Conservation (phyloP, 768 basidiomycete species). For the Leccinellum rugosiceps region DNA sequence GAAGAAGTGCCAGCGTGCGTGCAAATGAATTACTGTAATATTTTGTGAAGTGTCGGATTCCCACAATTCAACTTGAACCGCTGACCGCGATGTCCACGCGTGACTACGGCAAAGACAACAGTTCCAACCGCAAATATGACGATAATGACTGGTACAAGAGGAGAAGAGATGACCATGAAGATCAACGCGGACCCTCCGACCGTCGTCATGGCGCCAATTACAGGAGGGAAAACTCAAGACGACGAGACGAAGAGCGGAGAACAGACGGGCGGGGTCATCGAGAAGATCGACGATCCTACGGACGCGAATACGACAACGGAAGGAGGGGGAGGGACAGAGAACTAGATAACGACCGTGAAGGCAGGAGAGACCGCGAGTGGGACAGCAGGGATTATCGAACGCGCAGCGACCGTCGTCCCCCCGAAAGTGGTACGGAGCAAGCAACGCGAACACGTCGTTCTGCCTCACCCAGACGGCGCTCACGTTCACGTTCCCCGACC, state of each 20-base stretch:
- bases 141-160: conserved; percentile 5
- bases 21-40: no score
- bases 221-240: conserved; percentile 13
- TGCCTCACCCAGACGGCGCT: conserved; percentile 46
- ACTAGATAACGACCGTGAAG: conserved; percentile 9
- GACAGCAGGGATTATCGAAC: conserved; percentile 42
- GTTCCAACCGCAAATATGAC: conserved; percentile 12
- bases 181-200: conserved; percentile 11
- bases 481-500: conserved; percentile 40
- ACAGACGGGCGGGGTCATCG: conserved; percentile 15
- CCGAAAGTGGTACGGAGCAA: conserved; percentile 30
- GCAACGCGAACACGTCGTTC: conserved; percentile 47
- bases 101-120: conserved; percentile 10
- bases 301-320: conserved; percentile 21
- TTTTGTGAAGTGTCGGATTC: conserved; percentile 7
- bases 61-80: conserved; percentile 10
- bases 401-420: conserved; percentile 25
- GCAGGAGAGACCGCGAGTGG: conserved; percentile 20
- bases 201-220: conserved; percentile 14
- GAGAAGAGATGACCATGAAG: conserved; percentile 6
- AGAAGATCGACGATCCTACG: conserved; percentile 17
- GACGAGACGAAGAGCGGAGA: conserved; percentile 23
- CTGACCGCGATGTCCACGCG: conserved; percentile 17
- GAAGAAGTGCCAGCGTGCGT: no score
- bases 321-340: conserved; percentile 14